Evolutionary conservation across 208 protist genomes (phyloP).

Genomic region (Leishmania martiniquensis): DNA sequence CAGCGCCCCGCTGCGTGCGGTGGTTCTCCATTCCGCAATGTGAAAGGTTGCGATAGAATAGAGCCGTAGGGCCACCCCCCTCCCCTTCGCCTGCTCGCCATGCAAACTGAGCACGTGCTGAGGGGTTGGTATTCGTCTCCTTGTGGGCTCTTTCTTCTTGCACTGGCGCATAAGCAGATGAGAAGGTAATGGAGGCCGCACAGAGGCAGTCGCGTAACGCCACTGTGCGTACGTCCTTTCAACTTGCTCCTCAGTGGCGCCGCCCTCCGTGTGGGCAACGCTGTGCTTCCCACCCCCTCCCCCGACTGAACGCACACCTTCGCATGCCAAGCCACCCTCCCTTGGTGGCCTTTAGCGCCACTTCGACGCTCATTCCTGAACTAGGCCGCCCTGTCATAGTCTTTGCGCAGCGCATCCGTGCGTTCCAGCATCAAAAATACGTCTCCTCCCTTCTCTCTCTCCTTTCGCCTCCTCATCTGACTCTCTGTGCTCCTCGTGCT

Average conservation of each 20-base stretch:
- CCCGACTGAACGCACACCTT: background rate
- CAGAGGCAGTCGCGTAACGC: background rate
- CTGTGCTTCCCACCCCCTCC: background rate
- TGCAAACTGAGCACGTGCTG: background rate
- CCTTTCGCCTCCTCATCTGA: no score
- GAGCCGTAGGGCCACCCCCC: no score
- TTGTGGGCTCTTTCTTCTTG: background rate
- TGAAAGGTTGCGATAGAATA: background rate
- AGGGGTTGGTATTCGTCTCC: background rate
- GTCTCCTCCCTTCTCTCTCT: background rate
- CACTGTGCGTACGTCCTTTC: background rate
- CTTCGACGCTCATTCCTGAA: background rate
- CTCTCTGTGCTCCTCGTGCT: background rate
- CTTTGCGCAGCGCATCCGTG: background rate
- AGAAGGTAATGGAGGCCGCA: background rate
- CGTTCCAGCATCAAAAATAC: background rate
- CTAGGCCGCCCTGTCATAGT: background rate
- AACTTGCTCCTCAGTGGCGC: background rate
- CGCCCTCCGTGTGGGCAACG: no score
- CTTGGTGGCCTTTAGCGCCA: background rate
- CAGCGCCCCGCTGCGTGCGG: no score
- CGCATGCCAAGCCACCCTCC: background rate
- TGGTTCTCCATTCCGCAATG: background rate
- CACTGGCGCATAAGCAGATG: background rate
- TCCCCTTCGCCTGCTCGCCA: background rate